These are phyloP conservation scores for Prorocentrum cordatum DNA, from an alignment of 169 alveolate genomes.

Conservation along the genomic window DNA sequence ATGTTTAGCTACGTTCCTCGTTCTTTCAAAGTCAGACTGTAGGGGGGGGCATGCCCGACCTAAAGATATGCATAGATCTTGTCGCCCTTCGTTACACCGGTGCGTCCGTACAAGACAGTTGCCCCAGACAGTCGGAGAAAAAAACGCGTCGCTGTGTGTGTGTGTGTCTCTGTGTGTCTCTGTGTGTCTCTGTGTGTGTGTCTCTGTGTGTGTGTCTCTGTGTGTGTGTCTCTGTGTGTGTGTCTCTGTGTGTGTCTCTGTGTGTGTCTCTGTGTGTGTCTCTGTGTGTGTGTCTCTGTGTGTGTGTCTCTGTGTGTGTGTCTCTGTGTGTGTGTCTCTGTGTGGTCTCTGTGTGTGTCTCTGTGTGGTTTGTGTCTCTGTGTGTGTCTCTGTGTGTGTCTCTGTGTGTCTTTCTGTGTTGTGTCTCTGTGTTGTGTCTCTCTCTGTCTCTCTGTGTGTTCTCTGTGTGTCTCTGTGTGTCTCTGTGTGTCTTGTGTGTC, in stretches of 20 bases:
- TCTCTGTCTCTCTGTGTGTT: not conserved
- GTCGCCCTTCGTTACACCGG: no score
- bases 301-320: no score
- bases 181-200: not conserved
- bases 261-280: not conserved
- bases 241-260: not conserved
- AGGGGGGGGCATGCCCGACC: no score
- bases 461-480: not conserved
- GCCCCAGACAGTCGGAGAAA: no score
- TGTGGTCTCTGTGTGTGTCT: no score
- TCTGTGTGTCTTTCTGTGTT: not conserved
- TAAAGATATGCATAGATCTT: no score
- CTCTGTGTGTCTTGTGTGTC: not conserved
- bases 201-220: not conserved
- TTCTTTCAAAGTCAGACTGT: no score
- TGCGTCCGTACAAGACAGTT: no score
- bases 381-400: not conserved
- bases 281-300: not conserved
- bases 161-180: not conserved
- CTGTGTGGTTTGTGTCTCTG: not conserved
- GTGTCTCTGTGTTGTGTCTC: not conserved
- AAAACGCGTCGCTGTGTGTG: not conserved
- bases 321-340: no score
- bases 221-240: not conserved
- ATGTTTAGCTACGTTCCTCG: no score